Conservation (phyloP, 805 yeast species). For the Kurtzmaniella fragi region DNA sequence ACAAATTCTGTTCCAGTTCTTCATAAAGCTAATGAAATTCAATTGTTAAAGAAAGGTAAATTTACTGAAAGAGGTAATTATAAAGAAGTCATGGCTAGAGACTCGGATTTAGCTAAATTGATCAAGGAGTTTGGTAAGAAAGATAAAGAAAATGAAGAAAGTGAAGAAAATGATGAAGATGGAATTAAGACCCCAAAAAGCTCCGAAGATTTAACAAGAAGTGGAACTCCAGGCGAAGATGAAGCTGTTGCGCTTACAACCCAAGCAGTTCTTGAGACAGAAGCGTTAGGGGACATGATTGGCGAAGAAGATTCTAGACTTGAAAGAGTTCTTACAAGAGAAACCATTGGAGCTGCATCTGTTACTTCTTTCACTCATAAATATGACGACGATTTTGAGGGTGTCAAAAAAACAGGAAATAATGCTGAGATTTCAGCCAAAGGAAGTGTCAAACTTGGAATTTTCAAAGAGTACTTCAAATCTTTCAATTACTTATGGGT, state of each 20-base stretch:
- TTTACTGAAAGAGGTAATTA: constrained; percentile 44
- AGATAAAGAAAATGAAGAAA: constrained; percentile 8
- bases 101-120: constrained; percentile 29
- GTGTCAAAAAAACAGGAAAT: constrained; percentile 31
- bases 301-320: constrained; percentile 11
- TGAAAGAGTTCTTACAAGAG: constrained; percentile 10
- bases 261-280: constrained; percentile 5
- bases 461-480: constrained; percentile 23
- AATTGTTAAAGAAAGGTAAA: constrained; percentile 22
- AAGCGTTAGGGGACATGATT: constrained; percentile 9
- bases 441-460: constrained; percentile 25
- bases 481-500: constrained; percentile 28
- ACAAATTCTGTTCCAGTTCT: constrained; percentile 35
- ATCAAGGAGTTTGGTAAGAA: constrained; percentile 26
- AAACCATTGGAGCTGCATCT: constrained; percentile 21
- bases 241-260: constrained; percentile 18
- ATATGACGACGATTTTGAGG: constrained; percentile 22
- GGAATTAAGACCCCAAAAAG: constrained; percentile 7
- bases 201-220: constrained; percentile 5
- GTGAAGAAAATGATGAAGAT: constrained; percentile 15
- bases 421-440: constrained; percentile 12
- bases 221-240: constrained; percentile 9
- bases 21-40: constrained; percentile 29
- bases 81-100: constrained; percentile 37
- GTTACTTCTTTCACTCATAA: constrained; percentile 29